Conservation (phyloP, 116 monocot genomes). For the Posidonia oceanica region DNA sequence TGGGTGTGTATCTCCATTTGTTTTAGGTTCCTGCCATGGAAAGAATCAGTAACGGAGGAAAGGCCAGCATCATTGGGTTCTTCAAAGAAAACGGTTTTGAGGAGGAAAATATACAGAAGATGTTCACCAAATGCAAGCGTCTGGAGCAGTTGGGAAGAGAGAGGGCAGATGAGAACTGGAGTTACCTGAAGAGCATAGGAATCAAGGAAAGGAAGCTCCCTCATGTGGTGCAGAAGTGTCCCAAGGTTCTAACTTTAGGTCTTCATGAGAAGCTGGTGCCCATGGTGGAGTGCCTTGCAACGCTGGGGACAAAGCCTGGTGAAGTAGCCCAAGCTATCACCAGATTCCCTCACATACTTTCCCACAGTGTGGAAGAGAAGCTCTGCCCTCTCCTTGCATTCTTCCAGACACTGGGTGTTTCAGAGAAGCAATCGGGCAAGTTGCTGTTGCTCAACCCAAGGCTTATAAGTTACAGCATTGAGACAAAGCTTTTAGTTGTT, state of each 20-base stretch:
- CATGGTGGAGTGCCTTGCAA: conserved; percentile 57
- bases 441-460: conserved; percentile 68
- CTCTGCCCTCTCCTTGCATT: conserved; percentile 87
- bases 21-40: conserved; percentile 2
- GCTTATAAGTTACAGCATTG: conserved; percentile 89
- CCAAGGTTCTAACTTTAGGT: conserved; percentile 58
- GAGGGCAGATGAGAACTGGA: conserved; percentile 48
- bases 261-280: conserved; percentile 59
- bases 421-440: conserved; percentile 50
- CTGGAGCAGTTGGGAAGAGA: conserved; percentile 25
- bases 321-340: conserved; percentile 51
- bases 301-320: conserved; percentile 45
- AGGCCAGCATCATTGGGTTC: conserved; percentile 28
- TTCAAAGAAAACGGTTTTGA: conserved; percentile 55
- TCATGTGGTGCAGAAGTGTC: conserved; percentile 57
- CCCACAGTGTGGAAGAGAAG: conserved; percentile 84
- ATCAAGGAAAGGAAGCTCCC: conserved; percentile 74
- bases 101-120: conserved; percentile 23
- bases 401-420: conserved; percentile 60
- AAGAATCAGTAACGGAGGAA: neutral
- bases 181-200: conserved; percentile 60
- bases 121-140: conserved; percentile 44
- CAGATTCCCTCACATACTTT: conserved; percentile 72
- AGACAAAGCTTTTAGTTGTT: conserved; percentile 45
- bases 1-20: neutral